phyloP scores from a whole-genome alignment of 2,329 filamentous ascomycete species.

The Basipetospora chlamydospora region DNA sequence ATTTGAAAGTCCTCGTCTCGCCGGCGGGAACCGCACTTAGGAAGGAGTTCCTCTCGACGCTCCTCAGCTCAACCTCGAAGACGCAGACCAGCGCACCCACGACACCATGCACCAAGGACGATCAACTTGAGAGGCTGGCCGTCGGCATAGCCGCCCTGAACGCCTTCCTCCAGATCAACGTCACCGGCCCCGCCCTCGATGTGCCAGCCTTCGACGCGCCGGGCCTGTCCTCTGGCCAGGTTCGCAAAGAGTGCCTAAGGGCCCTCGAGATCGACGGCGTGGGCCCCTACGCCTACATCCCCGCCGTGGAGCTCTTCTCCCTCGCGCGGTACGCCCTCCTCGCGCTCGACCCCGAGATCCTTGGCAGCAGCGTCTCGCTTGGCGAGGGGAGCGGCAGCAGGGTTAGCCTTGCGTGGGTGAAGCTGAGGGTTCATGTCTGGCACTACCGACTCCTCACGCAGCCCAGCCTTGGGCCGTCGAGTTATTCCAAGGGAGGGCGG shows the following conservation, averaged over 20 bases:
- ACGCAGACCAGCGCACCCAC: background rate
- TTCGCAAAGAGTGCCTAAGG: constrained; percentile 46
- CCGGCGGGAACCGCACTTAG: no score
- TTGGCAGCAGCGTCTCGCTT: constrained; percentile 9
- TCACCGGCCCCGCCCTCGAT: constrained; percentile 68
- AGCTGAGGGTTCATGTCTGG: constrained; percentile 59
- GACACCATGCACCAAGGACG: background rate
- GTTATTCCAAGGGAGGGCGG: constrained; percentile 40
- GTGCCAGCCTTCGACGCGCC: constrained; percentile 14
- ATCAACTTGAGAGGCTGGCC: constrained; percentile 19
- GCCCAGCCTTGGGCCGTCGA: constrained; percentile 37
- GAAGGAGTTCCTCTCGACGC: no score
- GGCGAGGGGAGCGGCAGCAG: no score
- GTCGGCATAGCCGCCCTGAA: constrained; percentile 57
- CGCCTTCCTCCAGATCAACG: constrained; percentile 72
- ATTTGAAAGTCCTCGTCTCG: no score
- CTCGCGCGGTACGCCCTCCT: constrained; percentile 45
- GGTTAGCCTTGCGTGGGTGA: constrained; percentile 41
- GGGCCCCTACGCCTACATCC: constrained; percentile 71
- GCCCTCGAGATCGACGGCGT: constrained; percentile 71
- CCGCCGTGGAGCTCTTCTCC: constrained; percentile 69
- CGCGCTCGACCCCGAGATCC: no score
- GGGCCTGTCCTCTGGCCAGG: constrained; percentile 16
- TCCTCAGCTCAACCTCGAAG: no score
- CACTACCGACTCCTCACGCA: constrained; percentile 46